These are phyloP conservation scores for Blastocystis sp. DNA, from an alignment of 352 stramenopile species.

Conservation along the genomic window DNA sequence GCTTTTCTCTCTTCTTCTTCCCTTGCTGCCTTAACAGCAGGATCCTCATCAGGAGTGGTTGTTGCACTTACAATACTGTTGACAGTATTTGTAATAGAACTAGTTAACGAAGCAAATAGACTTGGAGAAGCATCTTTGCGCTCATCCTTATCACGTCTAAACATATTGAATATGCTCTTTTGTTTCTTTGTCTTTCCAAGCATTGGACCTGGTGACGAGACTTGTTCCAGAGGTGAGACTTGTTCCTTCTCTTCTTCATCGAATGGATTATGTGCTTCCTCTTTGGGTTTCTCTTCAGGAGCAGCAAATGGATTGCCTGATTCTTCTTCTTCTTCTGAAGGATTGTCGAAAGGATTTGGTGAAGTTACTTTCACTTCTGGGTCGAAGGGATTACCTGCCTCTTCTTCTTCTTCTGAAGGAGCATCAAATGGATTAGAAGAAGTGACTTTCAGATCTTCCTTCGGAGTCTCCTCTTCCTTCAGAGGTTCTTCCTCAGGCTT, in stretches of 20 bases:
- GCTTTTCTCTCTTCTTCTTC: slow-evolving; percentile 12
- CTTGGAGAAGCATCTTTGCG: not conserved
- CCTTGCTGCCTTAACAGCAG: not conserved
- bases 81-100: slow-evolving; percentile 1
- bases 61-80: not conserved
- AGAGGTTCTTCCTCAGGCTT: not conserved
- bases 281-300: not conserved
- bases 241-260: slow-evolving; percentile 28
- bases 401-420: not conserved
- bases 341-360: slow-evolving; percentile 47
- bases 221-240: not conserved
- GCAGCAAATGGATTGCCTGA: not conserved
- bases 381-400: not conserved
- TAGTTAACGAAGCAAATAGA: not conserved
- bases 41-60: not conserved
- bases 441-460: not conserved
- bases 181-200: slow-evolving; percentile 21
- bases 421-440: slow-evolving; percentile 11
- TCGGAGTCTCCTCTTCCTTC: not conserved
- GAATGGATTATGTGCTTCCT: slow-evolving; percentile 9
- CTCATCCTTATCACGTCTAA: slow-evolving; percentile 25
- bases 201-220: not conserved
- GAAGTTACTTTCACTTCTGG: not conserved
- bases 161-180: slow-evolving; percentile 55
- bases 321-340: slow-evolving; percentile 11